Evolutionary conservation across 2,329 filamentous ascomycete species (phyloP).

Genomic region (Leptographium procerum): DNA sequence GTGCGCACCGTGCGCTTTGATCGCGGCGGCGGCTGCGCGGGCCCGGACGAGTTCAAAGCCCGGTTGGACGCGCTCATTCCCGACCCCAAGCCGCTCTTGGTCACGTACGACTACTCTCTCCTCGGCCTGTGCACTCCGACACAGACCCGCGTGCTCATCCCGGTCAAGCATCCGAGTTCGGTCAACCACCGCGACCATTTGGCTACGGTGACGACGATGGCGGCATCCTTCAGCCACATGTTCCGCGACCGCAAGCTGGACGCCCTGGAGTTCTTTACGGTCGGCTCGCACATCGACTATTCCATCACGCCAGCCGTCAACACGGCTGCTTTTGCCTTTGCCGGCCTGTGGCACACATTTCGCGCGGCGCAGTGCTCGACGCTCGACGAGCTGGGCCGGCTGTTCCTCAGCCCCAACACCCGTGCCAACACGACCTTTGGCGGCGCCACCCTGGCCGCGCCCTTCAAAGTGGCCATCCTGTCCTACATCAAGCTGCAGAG

Average conservation of each 20-base stretch:
- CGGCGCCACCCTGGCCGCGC: conserved; percentile 55
- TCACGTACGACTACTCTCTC: conserved; percentile 33
- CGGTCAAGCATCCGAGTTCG: conserved; percentile 34
- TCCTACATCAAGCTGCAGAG: conserved; percentile 53
- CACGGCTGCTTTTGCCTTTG: conserved; percentile 52
- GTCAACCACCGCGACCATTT: conserved; percentile 30
- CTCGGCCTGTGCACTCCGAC: conserved; percentile 29
- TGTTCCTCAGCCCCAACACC: conserved; percentile 37
- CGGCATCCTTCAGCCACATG: conserved; percentile 44
- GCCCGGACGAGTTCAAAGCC: conserved; percentile 37
- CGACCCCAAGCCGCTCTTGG: conserved; percentile 36
- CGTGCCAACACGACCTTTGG: conserved; percentile 39
- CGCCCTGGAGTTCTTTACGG: conserved; percentile 56
- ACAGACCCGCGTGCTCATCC: conserved; percentile 39
- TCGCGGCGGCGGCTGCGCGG: conserved; percentile 38
- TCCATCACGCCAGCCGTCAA: conserved; percentile 65
- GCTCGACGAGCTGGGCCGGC: conserved; percentile 47
- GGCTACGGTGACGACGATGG: conserved; percentile 39
- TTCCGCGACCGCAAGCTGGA: conserved; percentile 52
- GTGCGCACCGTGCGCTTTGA: conserved; percentile 50
- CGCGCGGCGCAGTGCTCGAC: conserved; percentile 46
- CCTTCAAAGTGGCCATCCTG: conserved; percentile 60
- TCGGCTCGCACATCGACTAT: conserved; percentile 57
- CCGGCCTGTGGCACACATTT: conserved; percentile 57
- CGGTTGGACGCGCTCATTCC: conserved; percentile 30